Conservation (phyloP, 2,329 filamentous ascomycete genomes). For the Ceratocystis cacaofunesta region DNA sequence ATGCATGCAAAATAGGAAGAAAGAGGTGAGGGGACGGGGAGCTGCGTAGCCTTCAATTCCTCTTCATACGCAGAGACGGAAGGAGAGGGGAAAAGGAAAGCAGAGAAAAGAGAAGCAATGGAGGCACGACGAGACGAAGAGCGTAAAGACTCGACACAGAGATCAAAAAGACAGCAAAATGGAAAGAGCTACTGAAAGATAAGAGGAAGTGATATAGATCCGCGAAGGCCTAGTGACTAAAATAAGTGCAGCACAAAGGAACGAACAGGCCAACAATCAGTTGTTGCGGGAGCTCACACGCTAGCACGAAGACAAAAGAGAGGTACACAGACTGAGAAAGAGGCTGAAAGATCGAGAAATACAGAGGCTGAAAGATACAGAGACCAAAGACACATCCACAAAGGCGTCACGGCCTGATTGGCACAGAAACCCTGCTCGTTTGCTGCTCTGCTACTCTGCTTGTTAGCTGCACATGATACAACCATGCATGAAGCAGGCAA, state of each 20-base stretch:
- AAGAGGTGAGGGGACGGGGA: no score
- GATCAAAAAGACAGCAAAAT: no score
- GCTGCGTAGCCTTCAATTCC: background rate
- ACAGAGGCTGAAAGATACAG: background rate
- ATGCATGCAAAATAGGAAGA: no score
- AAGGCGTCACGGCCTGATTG: constrained; percentile 10
- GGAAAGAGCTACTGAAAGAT: no score
- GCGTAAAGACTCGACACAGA: background rate
- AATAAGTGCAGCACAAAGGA: background rate
- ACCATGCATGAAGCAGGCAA: background rate
- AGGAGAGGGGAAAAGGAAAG: background rate
- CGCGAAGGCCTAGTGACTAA: background rate
- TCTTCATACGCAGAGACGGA: background rate
- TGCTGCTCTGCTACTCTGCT: background rate
- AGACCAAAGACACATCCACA: background rate
- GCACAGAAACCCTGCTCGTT: background rate
- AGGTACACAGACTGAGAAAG: background rate
- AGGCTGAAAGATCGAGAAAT: background rate
- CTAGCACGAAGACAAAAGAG: background rate
- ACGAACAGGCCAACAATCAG: no score
- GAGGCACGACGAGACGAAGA: no score
- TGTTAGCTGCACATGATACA: background rate
- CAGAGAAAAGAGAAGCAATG: background rate
- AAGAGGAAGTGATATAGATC: no score
- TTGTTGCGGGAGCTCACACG: no score